phyloP scores from a whole-genome alignment of 345 rosid genomes.

The Eucalyptus leucophloia region DNA sequence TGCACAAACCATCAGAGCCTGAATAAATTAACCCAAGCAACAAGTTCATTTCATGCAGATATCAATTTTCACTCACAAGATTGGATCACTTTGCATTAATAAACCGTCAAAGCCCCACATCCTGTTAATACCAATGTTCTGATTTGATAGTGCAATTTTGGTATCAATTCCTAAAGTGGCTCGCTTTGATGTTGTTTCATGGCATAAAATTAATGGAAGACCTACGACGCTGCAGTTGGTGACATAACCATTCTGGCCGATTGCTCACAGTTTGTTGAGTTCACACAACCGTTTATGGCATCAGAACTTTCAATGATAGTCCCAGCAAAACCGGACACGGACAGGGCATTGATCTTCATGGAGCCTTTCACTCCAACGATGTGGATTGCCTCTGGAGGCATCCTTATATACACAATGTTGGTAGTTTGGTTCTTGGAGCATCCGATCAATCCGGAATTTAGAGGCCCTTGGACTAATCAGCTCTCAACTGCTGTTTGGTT shows the following conservation, averaged over 20 bases:
- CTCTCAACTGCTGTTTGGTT: constrained; percentile 27
- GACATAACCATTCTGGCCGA: constrained; percentile 35
- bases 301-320: constrained; percentile 48
- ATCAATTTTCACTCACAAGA: background rate
- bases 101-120: background rate
- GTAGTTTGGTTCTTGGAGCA: constrained; percentile 44
- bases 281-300: constrained; percentile 37
- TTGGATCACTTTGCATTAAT: background rate
- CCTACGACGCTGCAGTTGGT: constrained; percentile 30
- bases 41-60: background rate
- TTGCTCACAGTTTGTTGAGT: constrained; percentile 20
- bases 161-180: background rate
- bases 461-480: constrained; percentile 19
- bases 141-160: background rate
- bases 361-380: constrained; percentile 34
- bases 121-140: background rate
- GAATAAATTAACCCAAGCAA: background rate
- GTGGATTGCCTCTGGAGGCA: constrained; percentile 31
- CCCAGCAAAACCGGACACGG: background rate
- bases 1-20: background rate
- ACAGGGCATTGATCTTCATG: constrained; percentile 25
- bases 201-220: constrained; percentile 6
- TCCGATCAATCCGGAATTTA: constrained; percentile 18
- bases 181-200: background rate
- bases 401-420: constrained; percentile 27